Evolutionary conservation across 2,329 filamentous ascomycete genomes (phyloP).

Genomic region (Cytospora chrysosperma): DNA sequence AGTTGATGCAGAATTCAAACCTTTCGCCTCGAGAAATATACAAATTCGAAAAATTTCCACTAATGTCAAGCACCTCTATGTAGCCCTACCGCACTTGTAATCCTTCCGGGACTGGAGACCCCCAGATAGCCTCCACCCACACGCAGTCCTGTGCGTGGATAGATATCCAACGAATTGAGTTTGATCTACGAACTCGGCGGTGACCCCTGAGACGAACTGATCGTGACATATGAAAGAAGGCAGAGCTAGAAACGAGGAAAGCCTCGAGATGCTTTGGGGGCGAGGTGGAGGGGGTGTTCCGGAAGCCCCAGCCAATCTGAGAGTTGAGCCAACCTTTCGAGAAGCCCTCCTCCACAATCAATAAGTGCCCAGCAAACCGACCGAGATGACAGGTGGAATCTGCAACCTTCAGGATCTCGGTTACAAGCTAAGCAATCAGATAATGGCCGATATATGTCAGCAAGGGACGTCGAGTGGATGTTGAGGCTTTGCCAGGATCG

Average conservation of each 20-base stretch:
- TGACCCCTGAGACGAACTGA: not conserved
- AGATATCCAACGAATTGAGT: not conserved
- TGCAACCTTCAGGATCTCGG: not conserved
- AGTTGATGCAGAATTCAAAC: not conserved
- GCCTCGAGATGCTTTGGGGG: not conserved
- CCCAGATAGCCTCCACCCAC: not conserved
- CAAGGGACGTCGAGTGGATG: not conserved
- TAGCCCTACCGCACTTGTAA: not conserved
- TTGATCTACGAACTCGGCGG: not conserved
- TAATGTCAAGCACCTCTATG: not conserved
- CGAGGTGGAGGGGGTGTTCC: not conserved
- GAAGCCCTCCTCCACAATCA: not conserved
- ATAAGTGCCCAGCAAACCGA: too few species aligned
- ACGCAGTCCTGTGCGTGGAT: not conserved
- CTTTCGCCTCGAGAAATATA: not conserved
- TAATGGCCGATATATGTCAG: not conserved
- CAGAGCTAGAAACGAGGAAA: not conserved
- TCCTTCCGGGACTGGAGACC: not conserved
- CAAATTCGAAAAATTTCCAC: not conserved
- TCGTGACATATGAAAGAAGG: not conserved
- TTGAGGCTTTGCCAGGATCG: not conserved
- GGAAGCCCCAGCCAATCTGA: not conserved
- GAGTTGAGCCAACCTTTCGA: not conserved
- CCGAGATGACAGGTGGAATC: not conserved
- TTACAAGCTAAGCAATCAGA: not conserved